Conservation (phyloP, 2,329 filamentous ascomycete species). For the Colletotrichum sp. region DNA sequence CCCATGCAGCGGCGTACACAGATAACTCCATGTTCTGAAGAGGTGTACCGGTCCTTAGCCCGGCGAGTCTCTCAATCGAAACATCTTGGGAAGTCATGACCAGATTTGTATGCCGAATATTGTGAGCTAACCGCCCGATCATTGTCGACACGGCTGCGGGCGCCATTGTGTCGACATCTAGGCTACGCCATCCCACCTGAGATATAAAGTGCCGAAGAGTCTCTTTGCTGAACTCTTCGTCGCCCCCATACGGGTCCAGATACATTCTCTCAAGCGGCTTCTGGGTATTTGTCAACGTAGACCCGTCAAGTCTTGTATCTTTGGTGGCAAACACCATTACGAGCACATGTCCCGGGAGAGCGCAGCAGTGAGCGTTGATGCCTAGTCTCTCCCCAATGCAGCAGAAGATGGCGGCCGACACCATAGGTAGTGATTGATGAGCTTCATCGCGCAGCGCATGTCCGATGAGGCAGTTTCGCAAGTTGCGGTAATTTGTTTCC, state of each 20-base stretch:
- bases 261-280: constrained; percentile 66
- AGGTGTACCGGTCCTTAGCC: constrained; percentile 39
- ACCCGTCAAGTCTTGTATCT: constrained; percentile 65
- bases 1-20: constrained; percentile 78
- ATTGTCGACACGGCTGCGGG: constrained; percentile 71
- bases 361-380: constrained; percentile 78
- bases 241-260: constrained; percentile 79
- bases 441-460: constrained; percentile 74
- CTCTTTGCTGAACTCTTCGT: constrained; percentile 67
- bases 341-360: constrained; percentile 86
- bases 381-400: constrained; percentile 77
- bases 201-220: constrained; percentile 66
- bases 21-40: constrained; percentile 64
- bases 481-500: constrained; percentile 72
- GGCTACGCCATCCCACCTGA: constrained; percentile 47
- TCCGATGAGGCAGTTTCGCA: constrained; percentile 89
- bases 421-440: constrained; percentile 84
- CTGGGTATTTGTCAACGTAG: constrained; percentile 30
- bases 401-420: constrained; percentile 88
- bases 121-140: constrained; percentile 77
- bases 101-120: constrained; percentile 57
- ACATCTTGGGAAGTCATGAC: constrained; percentile 38
- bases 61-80: constrained; percentile 15
- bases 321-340: constrained; percentile 72
- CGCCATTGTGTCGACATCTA: constrained; percentile 59